Evolutionary conservation across 495 filamentous ascomycete genomes (phyloP), one percentile per base, ranked within the genome.

Genomic region (Ramalina peruviana): DNA sequence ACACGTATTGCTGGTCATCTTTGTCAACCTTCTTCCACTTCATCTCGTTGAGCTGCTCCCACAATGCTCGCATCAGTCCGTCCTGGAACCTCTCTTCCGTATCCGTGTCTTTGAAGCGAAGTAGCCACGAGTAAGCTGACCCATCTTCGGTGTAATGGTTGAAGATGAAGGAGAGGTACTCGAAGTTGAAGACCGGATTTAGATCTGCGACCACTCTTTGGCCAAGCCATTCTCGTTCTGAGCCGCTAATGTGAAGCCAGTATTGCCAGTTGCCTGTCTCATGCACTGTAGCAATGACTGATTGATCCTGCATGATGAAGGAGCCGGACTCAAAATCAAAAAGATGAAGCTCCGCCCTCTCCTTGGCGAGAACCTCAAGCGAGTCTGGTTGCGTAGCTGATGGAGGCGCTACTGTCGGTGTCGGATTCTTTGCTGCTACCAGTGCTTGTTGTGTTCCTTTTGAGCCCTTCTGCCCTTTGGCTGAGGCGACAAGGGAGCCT

Each of bases 111-210:
- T 82, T 85, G 72, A 98, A 98, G 23, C 89, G 79, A 27, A 98
- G 68, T 4, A 98, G 78, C 92, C 93, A 98, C 0, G 93, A 97
- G 62, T 87, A 95, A 6, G 92, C 90, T 9, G 85, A 82, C 3
- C 89, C 88, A 65, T 94, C 86, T 15, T 82, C 75, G 7, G 81
- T 72, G 59, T 94, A 97, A 60, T 95, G 87, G 60, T 97, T 97
- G 74, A 98, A 98, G 61, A 98, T 96, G 66, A 97, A 96, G 2
- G 92, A 96, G 17, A 94, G 72, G 55, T 86, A 96, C 65, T 97
- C 92, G 54, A 94, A 97, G 68, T 96, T 97, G 73, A 98, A 98
- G 33, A 98, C 92, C 0, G 92, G 93, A 59, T 98, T 98, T 60
- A 97, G 85, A 56, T 97, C 93, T 5, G 82, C 80, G 23, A 85